These are phyloP conservation scores for Uncinocarpus reesii DNA, from an alignment of 2,329 filamentous ascomycete species.

Conservation along the genomic window DNA sequence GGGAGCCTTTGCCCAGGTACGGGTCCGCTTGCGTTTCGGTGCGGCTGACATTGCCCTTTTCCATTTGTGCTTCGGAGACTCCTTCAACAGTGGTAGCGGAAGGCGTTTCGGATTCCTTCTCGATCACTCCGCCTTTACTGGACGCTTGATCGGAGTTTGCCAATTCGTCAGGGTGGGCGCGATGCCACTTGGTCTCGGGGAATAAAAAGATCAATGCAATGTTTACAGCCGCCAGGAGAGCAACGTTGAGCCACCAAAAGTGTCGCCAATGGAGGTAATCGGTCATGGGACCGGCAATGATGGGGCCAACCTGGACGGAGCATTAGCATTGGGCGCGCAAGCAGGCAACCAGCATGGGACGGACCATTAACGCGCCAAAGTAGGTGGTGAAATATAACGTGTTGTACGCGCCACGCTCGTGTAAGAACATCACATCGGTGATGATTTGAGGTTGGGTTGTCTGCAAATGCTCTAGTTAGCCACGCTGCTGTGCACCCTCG, in stretches of 20 bases:
- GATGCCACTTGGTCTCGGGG: constrained; percentile 53
- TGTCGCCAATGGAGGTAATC: constrained; percentile 48
- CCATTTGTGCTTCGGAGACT: constrained; percentile 25
- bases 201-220: constrained; percentile 50
- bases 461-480: constrained; percentile 17
- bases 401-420: constrained; percentile 54
- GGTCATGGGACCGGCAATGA: constrained; percentile 52
- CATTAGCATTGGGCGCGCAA: not conserved
- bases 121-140: not conserved
- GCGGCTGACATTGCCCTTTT: not conserved
- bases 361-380: constrained; percentile 52
- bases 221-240: constrained; percentile 41
- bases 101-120: constrained; percentile 11
- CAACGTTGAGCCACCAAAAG: constrained; percentile 59
- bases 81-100: constrained; percentile 17
- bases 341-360: not conserved
- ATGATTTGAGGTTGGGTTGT: constrained; percentile 54
- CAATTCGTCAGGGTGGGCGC: constrained; percentile 29
- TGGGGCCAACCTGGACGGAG: constrained; percentile 39
- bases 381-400: constrained; percentile 53
- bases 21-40: constrained; percentile 34
- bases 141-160: not conserved
- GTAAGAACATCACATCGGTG: constrained; percentile 55
- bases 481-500: not conserved
- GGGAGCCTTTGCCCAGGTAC: constrained; percentile 46